Base-by-base conservation (phyloP, 306 rosid genomes). In the Delonix regia region DNA sequence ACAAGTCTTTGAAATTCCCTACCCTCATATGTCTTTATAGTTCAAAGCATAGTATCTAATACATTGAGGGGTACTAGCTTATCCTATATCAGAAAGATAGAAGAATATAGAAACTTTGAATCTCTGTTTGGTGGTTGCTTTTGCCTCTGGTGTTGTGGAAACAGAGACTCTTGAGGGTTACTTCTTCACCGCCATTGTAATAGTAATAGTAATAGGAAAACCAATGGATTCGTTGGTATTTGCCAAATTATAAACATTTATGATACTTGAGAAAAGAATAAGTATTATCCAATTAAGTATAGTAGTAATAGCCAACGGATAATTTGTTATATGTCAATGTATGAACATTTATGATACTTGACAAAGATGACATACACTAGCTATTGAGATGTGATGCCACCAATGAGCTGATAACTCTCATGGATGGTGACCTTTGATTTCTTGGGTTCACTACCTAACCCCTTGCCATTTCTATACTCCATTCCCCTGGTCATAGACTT, bases 251-350 rank as follows among this genome's bases (percentile, higher is more conserved):
- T 12, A 21, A 25, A 41, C 25, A 45, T 27, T 38, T 42, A 61
- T 49, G 41, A 57, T 15, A 67, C 30, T 56, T 44, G 34, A 19
- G 2, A n/a, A 73, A 4, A 47, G 6, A 71, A 27, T 64, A 25
- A 60, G 44, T 27, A 57, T 47, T 27, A 76, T 53, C 56, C 52
- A 80, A 73, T 57, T 56, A 74, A 33, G 53, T 63, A 28, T 33
- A 47, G 59, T 63, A 34, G 41, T 41, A 34, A 63, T 44, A 49
- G 59, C 76, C 65, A 70, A 25, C 12, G 9, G 38, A 59, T 11
- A 9, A 1, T 18, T 27, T 27, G 38, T 38, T 59, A 25, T 27
- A 27, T 59, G n/a, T 59, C 65, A 59, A 13, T 27, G 38, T 13
- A 25, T 5, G 9, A 59, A 13, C 38, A 13, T 25, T 22, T 22